Conservation (phyloP, 768 basidiomycete genomes). For the Rickenella mellea region DNA sequence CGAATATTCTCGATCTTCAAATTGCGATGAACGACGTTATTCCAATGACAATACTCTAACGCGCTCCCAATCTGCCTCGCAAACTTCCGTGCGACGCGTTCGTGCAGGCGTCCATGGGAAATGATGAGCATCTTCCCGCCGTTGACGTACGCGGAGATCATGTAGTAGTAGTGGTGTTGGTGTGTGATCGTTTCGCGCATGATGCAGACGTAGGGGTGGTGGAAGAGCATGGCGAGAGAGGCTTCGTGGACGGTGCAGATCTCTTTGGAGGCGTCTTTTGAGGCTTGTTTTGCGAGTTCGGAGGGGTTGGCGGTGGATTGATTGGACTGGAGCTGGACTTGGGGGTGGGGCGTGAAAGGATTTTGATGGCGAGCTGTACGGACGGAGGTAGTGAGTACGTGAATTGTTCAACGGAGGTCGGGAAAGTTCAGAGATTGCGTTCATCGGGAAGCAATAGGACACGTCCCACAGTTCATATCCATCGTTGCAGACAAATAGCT, state of each 20-base stretch:
- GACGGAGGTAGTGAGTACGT: too few relatives aligned
- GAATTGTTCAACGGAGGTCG: too few relatives aligned
- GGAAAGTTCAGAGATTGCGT: too few relatives aligned
- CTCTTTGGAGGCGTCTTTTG: conserved; percentile 91
- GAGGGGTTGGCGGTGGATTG: conserved; percentile 36
- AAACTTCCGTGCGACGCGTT: conserved; percentile 94
- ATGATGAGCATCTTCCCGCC: conserved; percentile 99
- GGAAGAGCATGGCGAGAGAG: conserved; percentile 86
- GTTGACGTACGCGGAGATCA: conserved; percentile 98
- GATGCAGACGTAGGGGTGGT: conserved; percentile 97
- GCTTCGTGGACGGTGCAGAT: conserved; percentile 93
- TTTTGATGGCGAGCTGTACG: conserved; percentile 94
- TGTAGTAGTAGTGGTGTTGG: conserved; percentile 98
- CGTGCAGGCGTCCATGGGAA: conserved; percentile 88
- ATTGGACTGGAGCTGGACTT: too few relatives aligned
- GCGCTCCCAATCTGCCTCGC: conserved; percentile 95
- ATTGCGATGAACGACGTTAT: conserved; percentile 96
- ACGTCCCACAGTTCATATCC: too few relatives aligned
- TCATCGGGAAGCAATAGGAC: too few relatives aligned
- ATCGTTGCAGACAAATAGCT: too few relatives aligned
- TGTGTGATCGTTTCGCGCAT: conserved; percentile 99
- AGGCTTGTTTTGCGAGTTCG: conserved; percentile 69
- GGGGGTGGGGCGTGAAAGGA: conserved; percentile 79
- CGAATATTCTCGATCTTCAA: conserved; percentile 99
- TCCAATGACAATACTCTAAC: conserved; percentile 92